Conservation (phyloP, 116 monocot species). For the Papilionanthe hybrid region DNA sequence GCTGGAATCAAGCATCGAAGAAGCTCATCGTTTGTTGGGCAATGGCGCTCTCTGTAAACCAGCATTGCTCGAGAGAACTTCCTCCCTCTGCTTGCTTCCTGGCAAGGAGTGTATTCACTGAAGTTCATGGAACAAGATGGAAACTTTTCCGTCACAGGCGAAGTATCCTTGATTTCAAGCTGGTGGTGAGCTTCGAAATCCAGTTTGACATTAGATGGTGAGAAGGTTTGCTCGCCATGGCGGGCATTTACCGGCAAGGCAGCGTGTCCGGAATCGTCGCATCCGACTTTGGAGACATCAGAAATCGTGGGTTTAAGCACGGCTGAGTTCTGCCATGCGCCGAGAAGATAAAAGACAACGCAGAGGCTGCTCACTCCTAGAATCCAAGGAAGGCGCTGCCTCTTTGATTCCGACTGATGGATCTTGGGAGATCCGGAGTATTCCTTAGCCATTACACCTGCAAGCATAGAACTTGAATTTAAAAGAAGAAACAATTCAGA, state of each 20-base stretch:
- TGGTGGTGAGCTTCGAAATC: too few species aligned
- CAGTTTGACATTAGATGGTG: constrained; percentile 6
- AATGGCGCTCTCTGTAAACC: constrained; percentile 74
- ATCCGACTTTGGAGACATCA: background rate
- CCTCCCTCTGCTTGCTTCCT: constrained; percentile 26
- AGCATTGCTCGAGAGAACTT: constrained; percentile 55
- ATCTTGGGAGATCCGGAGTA: constrained; percentile 31
- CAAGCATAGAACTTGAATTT: background rate
- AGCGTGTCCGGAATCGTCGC: background rate
- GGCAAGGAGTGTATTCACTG: too few species aligned
- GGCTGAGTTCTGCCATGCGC: constrained; percentile 51
- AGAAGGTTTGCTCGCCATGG: background rate
- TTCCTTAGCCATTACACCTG: constrained; percentile 67
- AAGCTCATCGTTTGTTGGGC: constrained; percentile 52
- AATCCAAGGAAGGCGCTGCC: constrained; percentile 34
- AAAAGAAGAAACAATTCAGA: background rate
- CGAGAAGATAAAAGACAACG: constrained; percentile 75
- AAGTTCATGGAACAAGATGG: too few species aligned
- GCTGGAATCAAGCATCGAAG: constrained; percentile 73
- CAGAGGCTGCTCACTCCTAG: constrained; percentile 59
- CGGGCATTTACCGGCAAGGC: background rate
- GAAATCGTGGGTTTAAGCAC: constrained; percentile 7
- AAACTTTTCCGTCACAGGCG: too few species aligned
- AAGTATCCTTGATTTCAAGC: too few species aligned
- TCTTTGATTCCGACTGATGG: constrained; percentile 44